Evolutionary conservation across 2,329 filamentous ascomycete genomes (phyloP).

Genomic region (Chrysoporthe deuterocubensis): DNA sequence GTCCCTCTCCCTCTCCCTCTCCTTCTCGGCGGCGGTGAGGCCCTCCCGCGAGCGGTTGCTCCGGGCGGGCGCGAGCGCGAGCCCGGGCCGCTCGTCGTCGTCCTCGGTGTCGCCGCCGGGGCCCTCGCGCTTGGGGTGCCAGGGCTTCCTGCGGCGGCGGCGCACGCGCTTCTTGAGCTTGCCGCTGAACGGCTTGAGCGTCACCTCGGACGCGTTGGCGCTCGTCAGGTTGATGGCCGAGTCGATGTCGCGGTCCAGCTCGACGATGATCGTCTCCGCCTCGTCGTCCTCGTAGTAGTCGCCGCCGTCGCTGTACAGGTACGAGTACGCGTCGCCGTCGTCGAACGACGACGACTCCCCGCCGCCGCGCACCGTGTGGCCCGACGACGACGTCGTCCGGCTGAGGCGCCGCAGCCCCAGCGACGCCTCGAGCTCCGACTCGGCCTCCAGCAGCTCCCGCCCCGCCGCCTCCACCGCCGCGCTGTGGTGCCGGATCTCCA

Average conservation of each 20-base stretch:
- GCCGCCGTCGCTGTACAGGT: background rate
- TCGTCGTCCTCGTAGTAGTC: constrained; percentile 19
- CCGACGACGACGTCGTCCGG: constrained; percentile 16
- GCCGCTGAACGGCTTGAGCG: constrained; percentile 38
- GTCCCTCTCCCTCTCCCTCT: constrained; percentile 10
- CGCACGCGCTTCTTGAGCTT: constrained; percentile 52
- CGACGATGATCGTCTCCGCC: constrained; percentile 24
- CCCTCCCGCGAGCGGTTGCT: constrained; percentile 33
- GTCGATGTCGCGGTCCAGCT: constrained; percentile 37
- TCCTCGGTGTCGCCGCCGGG: constrained; percentile 32
- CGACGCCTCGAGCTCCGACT: constrained; percentile 41
- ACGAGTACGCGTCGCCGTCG: constrained; percentile 12
- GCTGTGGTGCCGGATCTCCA: constrained; percentile 29
- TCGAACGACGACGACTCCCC: constrained; percentile 1
- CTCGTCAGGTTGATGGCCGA: constrained; percentile 29
- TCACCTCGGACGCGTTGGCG: constrained; percentile 30
- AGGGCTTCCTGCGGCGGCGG: constrained; percentile 42
- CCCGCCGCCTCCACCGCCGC: constrained; percentile 60
- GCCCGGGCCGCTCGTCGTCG: constrained; percentile 29
- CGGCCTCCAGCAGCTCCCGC: constrained; percentile 50
- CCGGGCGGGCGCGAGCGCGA: constrained; percentile 21
- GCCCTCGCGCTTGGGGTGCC: constrained; percentile 38
- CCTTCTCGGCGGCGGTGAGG: constrained; percentile 34
- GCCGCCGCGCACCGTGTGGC: constrained; percentile 17
- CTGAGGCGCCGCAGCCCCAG: constrained; percentile 19